A percentile compares a stretch with the other conserved stretches of the same genome.
Conservation (phyloP, 768 basidiomycete species). For the Thelephora aurantiotincta region DNA sequence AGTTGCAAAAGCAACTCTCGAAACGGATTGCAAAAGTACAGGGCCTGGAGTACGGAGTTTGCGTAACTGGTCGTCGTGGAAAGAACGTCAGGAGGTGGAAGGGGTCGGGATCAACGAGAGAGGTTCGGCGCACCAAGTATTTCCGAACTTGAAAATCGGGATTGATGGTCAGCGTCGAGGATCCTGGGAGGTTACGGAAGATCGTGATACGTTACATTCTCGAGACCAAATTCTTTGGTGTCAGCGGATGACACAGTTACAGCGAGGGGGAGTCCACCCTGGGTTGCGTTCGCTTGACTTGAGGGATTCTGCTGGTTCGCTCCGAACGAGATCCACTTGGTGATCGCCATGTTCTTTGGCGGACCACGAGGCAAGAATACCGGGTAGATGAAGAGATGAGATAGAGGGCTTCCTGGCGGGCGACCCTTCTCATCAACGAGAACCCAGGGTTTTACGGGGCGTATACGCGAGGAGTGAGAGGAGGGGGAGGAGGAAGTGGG, state of each 20-base stretch:
- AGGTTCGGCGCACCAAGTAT: constrained; percentile 60
- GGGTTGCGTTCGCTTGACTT: neutral
- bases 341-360: neutral
- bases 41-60: constrained; percentile 95
- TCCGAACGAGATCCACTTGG: neutral
- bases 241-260: constrained; percentile 36
- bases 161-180: constrained; percentile 1
- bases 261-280: constrained; percentile 4
- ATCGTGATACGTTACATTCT: constrained; percentile 49
- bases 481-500: no score
- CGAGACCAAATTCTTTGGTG: constrained; percentile 87
- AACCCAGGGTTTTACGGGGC: no score
- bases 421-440: no score
- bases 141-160: constrained; percentile 58
- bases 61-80: constrained; percentile 52
- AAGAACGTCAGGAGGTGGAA: constrained; percentile 1
- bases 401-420: no score
- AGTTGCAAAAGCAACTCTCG: constrained; percentile 76
- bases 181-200: constrained; percentile 4
- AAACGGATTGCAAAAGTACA: constrained; percentile 93
- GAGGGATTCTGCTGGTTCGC: neutral
- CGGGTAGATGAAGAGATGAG: no score
- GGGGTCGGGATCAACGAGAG: neutral
- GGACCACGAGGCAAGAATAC: no score
- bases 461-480: no score